These are phyloP conservation scores for Polyplosphaeria fusca DNA, from an alignment of 495 filamentous ascomycete species.

Conservation along the genomic window DNA sequence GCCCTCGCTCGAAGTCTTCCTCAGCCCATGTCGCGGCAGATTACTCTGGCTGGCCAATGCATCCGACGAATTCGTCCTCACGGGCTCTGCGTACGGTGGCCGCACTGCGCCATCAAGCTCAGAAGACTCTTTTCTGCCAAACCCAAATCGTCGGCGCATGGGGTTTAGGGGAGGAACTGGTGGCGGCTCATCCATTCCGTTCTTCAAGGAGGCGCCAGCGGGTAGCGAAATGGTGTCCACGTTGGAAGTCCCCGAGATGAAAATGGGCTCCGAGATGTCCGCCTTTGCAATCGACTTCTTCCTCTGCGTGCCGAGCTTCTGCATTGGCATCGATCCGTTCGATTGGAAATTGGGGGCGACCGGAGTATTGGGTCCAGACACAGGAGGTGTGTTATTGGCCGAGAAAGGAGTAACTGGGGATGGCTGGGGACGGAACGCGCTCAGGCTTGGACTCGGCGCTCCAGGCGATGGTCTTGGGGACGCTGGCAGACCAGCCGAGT, in stretches of 20 bases:
- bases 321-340: constrained; percentile 31
- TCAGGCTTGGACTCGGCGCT: constrained; percentile 19
- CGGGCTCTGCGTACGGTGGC: constrained; percentile 24
- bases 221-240: constrained; percentile 50
- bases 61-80: constrained; percentile 29
- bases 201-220: constrained; percentile 41
- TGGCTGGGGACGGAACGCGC: constrained; percentile 20
- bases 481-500: constrained; percentile 26
- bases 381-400: constrained; percentile 56
- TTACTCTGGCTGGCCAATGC: constrained; percentile 16
- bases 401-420: constrained; percentile 51
- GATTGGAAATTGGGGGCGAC: constrained; percentile 26
- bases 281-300: constrained; percentile 70
- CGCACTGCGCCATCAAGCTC: constrained; percentile 14
- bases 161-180: constrained; percentile 43
- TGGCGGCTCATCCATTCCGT: constrained; percentile 40
- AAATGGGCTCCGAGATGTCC: constrained; percentile 79
- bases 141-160: constrained; percentile 36
- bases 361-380: constrained; percentile 44
- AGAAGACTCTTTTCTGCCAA: constrained; percentile 29
- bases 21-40: constrained; percentile 15
- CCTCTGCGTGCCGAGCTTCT: constrained; percentile 40
- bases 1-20: constrained; percentile 34
- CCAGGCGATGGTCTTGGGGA: constrained; percentile 33
- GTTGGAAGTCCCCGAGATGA: constrained; percentile 73